Base-by-base conservation (phyloP, 768 basidiomycete genomes). In the Lyophyllum atratum region DNA sequence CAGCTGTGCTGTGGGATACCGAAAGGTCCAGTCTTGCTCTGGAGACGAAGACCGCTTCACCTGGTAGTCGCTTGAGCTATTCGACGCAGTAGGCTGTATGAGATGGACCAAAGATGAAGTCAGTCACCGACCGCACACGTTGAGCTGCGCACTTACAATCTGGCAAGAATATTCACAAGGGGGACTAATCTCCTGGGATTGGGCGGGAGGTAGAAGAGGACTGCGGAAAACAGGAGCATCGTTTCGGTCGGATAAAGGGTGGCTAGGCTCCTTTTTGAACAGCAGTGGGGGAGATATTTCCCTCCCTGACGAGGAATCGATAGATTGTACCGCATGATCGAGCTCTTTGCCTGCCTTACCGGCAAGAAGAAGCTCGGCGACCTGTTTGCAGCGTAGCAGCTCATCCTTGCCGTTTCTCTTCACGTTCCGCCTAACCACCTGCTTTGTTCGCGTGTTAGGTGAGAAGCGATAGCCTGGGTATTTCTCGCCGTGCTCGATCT, bases 401-500 rank as follows among this genome's bases (percentile, higher is more conserved):
- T 85, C 84, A 52, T 75, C 73, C 19, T 58, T 64, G 31, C 79
- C 76, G 47, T 83, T 84, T 59, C 83, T 72, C 66, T 80, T 80
- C 22, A 83, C 79, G 11, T 79, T 83, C 40, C 83, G 74, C 62
- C 79, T 83, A 15, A 77, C 53, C 1, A 77, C 77, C 44, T 75
- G 78, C 57, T 76, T 76, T 4, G 73, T 61, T 7, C 82, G 79
- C 10, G 68, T 63, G 29, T 69, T 68, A 5, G 85, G 85, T 22
- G 72, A 70, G 70, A 83, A 87, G 11, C 79, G 78, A 62, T 87
- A 87, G 58, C 75, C 72, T 14, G 85, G 85, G 59, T 85, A 78
- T 50, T 72, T 76, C 19, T 68, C 59, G 1, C 68, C 66, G 59
- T 86, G 85, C 33, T 78, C 75, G 3, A 70, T 55, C 63, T 85